Evolutionary conservation across 352 stramenopile species (phyloP), one percentile per base, ranked within the genome.

Genomic region (Phytophthora niederhauseri): DNA sequence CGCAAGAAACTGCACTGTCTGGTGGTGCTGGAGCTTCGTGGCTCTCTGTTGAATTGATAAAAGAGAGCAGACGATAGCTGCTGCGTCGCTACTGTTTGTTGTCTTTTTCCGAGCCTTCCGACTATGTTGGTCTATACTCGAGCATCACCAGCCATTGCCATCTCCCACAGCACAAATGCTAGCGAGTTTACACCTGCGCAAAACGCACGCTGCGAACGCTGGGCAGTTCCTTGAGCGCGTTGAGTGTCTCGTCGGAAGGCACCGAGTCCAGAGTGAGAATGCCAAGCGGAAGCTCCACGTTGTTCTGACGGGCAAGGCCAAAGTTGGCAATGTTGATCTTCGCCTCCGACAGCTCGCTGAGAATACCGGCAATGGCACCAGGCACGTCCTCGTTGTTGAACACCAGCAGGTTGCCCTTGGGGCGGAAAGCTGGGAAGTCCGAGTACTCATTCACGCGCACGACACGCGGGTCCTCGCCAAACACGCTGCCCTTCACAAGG

Each of bases 321-420:
- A 95, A 90, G 77, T 91, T 91, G 52, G 87, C 87, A 57, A 95
- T 93, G 71, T 95, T 95, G 80, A 95, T 91, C 59, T 92, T 76
- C 38, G 85, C 78, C 38, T 82, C 64, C 38, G 80, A 73, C 34
- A 95, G 74, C 55, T 92, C 81, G 46, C 85, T 81, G 17, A 95
- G 72, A 22, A 95, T 89, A 12, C 80, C 81, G 4, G 83, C 84
- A 68, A 95, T 94, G 19, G 86, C 87, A 57, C 87, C 87, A 6
- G 87, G 87, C 26, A 82, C 81, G 71, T 95, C 87, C 54, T 94
- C 71, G 73, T 95, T 95, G 74, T 91, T 90, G 70, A 95, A 94
- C 20, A 94, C 76, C 36, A 95, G 73, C 46, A 95, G 60, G 65
- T 93, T 95, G 24, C 87, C 87, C 49, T 88, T 66, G 4, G 87